Evolutionary conservation across 2,329 filamentous ascomycete species (phyloP).

Genomic region (Apiospora marii): DNA sequence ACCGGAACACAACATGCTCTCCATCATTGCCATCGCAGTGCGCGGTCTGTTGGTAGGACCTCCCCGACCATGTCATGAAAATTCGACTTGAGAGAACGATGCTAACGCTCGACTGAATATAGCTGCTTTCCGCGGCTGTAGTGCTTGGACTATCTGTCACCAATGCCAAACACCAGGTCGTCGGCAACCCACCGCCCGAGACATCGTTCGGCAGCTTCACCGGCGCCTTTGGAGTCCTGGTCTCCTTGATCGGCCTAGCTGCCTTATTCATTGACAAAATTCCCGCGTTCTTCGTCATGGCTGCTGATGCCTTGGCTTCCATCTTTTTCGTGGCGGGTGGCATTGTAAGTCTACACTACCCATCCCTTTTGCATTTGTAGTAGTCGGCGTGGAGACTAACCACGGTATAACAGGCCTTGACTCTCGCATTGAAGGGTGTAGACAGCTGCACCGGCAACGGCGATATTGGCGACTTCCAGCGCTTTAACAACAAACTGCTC

Average conservation of each 20-base stretch:
- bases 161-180: slow-evolving; percentile 41
- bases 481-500: slow-evolving; percentile 39
- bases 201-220: slow-evolving; percentile 44
- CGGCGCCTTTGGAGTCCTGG: slow-evolving; percentile 44
- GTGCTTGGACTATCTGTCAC: slow-evolving; percentile 43
- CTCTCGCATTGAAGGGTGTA: slow-evolving; percentile 41
- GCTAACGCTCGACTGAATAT: background rate
- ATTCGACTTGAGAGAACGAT: background rate
- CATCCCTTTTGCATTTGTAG: background rate
- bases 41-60: slow-evolving; percentile 4
- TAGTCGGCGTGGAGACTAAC: background rate
- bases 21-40: slow-evolving; percentile 20
- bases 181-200: slow-evolving; percentile 39
- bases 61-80: background rate
- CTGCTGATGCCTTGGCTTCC: slow-evolving; percentile 39
- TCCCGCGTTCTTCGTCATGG: slow-evolving; percentile 37
- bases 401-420: slow-evolving; percentile 37
- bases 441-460: slow-evolving; percentile 38
- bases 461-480: background rate
- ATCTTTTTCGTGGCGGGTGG: slow-evolving; percentile 44
- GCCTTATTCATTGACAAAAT: slow-evolving; percentile 41
- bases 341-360: slow-evolving; percentile 37
- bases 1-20: slow-evolving; percentile 1
- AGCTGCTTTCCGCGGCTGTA: slow-evolving; percentile 43
- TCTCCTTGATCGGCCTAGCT: slow-evolving; percentile 38